Base-by-base conservation (phyloP, 2,329 filamentous ascomycete genomes). In the Domatiomyces catenatus region DNA sequence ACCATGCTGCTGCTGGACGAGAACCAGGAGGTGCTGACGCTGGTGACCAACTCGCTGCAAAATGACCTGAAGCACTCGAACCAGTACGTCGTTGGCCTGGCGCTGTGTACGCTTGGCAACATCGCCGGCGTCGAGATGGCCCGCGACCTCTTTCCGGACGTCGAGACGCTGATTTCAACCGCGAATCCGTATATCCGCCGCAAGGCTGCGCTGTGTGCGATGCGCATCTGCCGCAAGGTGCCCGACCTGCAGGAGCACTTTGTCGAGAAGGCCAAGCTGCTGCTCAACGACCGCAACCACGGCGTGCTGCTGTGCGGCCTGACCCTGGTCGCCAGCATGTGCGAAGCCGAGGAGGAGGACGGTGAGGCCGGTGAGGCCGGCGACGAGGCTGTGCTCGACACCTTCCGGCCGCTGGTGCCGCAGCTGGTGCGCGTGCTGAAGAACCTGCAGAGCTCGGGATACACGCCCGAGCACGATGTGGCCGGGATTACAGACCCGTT, bases 101-200 rank as follows among this genome's bases (percentile, higher is more conserved):
- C 92, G 54, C 80, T 98, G 28, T 95, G 90, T 66, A 95, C 93
- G 0, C 79, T 98, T 18, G 92, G 90, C 59, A 98, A 98, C 67
- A 98, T 98, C 61, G 90, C 93, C 52, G 95, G 90, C 0, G 76
- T 96, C 62, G 92, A 98, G 67, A 98, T 98, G 92, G 94, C 92
- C 17, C 79, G 92, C 73, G 92, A 98, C 69, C 74, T 98, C 18
- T 98, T 98, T 67, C 80, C 88, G 59, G 90, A 98, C 74, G 86
- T 98, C 66, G 93, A 98, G 68, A 86, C 78, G 54, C 80, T 96
- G 47, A 73, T 98, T 57, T 84, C 88, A 43, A 95, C 89, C 47
- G 83, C 88, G 49, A 98, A 98, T 66, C 92, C 92, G n/a, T 98
- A 98, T 66, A 95, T 98, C 64, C 80, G 92, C 60, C 80, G 92